phyloP scores from a whole-genome alignment of 176 grass and related monocot genomes.

The Juncus inflexus region DNA sequence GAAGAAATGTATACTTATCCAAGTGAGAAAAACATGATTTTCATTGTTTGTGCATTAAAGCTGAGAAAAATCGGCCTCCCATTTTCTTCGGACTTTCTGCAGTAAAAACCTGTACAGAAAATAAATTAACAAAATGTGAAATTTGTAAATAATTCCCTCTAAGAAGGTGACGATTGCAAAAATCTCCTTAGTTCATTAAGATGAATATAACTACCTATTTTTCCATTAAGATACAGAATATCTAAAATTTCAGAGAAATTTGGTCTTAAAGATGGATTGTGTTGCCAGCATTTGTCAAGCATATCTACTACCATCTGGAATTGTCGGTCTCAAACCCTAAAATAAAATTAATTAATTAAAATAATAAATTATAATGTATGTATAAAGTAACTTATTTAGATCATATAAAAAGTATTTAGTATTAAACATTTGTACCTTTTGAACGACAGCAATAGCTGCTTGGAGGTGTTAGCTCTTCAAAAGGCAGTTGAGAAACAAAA shows the following conservation, averaged over 20 bases:
- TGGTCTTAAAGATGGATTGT: slow-evolving; percentile 60
- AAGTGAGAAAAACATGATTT: background rate
- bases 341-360: background rate
- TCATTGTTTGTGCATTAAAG: background rate
- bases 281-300: slow-evolving; percentile 65
- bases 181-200: too few relatives aligned
- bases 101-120: background rate
- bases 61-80: too few relatives aligned
- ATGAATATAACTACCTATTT: slow-evolving; percentile 36
- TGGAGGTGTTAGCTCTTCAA: slow-evolving; percentile 79
- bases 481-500: slow-evolving; percentile 49
- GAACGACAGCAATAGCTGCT: slow-evolving; percentile 70
- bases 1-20: background rate
- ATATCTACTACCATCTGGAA: slow-evolving; percentile 35
- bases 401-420: background rate
- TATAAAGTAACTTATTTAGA: background rate
- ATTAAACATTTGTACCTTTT: slow-evolving; percentile 42
- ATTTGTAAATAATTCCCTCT: background rate
- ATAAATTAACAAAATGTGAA: background rate
- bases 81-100: too few relatives aligned
- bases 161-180: background rate
- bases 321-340: slow-evolving; percentile 29
- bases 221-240: slow-evolving; percentile 40
- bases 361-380: background rate
- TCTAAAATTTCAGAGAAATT: slow-evolving; percentile 71